These are phyloP conservation scores for Arthrobotrys entomopaga DNA, from an alignment of 2,329 filamentous ascomycete species.

Conservation along the genomic window DNA sequence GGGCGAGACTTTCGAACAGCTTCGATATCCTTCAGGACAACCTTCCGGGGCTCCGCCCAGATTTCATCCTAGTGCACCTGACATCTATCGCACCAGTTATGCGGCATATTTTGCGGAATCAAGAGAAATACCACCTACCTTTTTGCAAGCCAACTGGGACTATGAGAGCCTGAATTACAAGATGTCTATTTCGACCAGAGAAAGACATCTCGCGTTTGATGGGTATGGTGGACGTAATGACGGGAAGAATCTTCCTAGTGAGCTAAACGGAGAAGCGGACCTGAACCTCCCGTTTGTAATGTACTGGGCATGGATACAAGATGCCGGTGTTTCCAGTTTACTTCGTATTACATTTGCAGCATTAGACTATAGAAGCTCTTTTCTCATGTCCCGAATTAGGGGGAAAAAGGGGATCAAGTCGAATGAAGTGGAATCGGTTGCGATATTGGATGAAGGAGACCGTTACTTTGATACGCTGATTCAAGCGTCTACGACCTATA, in stretches of 20 bases:
- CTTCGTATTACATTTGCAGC: not conserved
- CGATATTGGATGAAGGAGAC: not conserved
- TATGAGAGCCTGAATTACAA: not conserved
- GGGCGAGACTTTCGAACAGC: too few relatives aligned
- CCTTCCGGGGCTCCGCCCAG: too few relatives aligned
- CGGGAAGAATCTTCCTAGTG: not conserved
- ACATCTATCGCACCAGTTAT: too few relatives aligned
- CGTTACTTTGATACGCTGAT: not conserved
- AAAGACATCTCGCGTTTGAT: not conserved
- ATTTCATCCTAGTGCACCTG: too few relatives aligned
- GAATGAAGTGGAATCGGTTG: not conserved
- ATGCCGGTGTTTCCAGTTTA: not conserved
- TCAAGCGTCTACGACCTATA: not conserved
- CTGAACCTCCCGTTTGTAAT: constrained; percentile 1
- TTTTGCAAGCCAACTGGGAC: not conserved
- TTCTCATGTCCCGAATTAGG: not conserved
- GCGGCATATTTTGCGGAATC: too few relatives aligned
- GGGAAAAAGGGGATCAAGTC: not conserved
- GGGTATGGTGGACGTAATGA: not conserved
- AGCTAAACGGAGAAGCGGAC: not conserved
- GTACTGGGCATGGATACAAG: constrained; percentile 6
- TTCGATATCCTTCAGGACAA: too few relatives aligned
- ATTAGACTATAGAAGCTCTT: not conserved
- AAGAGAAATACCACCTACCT: not conserved
- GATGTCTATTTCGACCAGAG: not conserved